These are phyloP conservation scores for Bruguiera hainesii DNA, from an alignment of 441 rosid genomes.

Conservation along the genomic window DNA sequence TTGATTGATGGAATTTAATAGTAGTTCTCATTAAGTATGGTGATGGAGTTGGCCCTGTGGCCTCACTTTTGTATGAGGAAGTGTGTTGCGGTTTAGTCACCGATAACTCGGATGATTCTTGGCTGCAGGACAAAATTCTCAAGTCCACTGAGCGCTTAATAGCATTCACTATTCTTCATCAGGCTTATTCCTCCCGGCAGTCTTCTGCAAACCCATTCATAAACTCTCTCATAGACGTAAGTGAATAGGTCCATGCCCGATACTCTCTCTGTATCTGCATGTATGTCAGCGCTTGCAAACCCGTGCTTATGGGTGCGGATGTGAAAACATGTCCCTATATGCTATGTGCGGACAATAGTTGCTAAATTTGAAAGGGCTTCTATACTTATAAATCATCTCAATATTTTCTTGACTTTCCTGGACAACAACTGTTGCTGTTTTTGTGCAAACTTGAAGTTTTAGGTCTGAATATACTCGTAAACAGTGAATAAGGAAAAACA, in stretches of 20 bases:
- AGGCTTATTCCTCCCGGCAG: slow-evolving; percentile 52
- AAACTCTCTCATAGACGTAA: slow-evolving; percentile 56
- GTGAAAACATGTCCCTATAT: too few relatives aligned
- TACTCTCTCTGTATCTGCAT: not conserved
- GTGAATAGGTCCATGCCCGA: slow-evolving; percentile 19
- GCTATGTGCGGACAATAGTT: too few relatives aligned
- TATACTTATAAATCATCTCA: not conserved
- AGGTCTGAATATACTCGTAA: not conserved
- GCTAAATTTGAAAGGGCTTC: not conserved
- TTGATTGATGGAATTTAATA: too few relatives aligned
- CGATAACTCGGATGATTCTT: slow-evolving; percentile 20
- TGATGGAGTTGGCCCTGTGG: too few relatives aligned
- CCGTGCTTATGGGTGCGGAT: too few relatives aligned
- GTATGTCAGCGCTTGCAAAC: not conserved
- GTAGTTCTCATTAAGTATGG: too few relatives aligned
- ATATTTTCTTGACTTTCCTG: too few relatives aligned
- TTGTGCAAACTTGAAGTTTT: not conserved
- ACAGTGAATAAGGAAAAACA: too few relatives aligned
- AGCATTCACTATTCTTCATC: slow-evolving; percentile 63
- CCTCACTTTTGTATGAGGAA: not conserved
- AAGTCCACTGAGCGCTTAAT: slow-evolving; percentile 58
- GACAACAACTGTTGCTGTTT: not conserved
- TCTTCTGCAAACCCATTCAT: slow-evolving; percentile 62
- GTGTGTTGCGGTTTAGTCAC: slow-evolving; percentile 13
- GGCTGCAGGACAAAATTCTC: slow-evolving; percentile 59